Evolutionary conservation across 805 yeast species (phyloP).

Genomic region (Wickerhamiella alocasiicola): DNA sequence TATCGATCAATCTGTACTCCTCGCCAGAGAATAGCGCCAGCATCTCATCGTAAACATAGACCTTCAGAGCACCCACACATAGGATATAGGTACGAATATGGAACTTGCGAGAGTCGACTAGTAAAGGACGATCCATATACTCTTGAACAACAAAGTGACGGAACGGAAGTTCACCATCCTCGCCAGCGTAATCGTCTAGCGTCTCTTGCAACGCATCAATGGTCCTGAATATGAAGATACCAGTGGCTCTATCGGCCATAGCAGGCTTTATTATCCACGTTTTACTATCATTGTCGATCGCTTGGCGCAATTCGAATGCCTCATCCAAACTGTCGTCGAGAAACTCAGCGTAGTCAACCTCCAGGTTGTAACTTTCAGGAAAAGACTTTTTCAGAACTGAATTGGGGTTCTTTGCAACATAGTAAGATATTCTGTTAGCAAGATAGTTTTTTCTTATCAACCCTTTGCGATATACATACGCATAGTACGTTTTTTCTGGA

Average conservation of each 20-base stretch:
- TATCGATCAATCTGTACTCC: conserved; percentile 31
- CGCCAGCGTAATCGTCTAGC: conserved; percentile 71
- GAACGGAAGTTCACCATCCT: conserved; percentile 43
- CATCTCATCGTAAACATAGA: conserved; percentile 69
- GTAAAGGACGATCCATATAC: conserved; percentile 56
- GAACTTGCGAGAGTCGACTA: conserved; percentile 65
- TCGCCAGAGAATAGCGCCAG: conserved; percentile 66
- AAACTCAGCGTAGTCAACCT: conserved; percentile 91
- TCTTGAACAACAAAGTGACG: conserved; percentile 87
- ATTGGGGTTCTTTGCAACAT: conserved; percentile 58
- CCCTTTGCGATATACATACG: conserved; percentile 79
- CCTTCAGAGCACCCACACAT: conserved; percentile 59
- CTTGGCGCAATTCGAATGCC: conserved; percentile 75
- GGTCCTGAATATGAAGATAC: conserved; percentile 70
- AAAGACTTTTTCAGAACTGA: conserved; percentile 48
- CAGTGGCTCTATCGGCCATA: conserved; percentile 96
- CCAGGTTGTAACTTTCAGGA: conserved; percentile 68
- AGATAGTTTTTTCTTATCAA: conserved; percentile 81
- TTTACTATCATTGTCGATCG: conserved; percentile 46
- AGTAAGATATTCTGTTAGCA: conserved; percentile 71
- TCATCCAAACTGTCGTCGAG: conserved; percentile 90
- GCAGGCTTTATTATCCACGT: conserved; percentile 91
- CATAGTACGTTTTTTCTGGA: conserved; percentile 14
- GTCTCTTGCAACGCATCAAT: conserved; percentile 69
- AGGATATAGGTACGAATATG: conserved; percentile 80